Evolutionary conservation across 2,329 filamentous ascomycete genomes (phyloP), one percentile per base, ranked within the genome.

Genomic region (Diatrype stigma): DNA sequence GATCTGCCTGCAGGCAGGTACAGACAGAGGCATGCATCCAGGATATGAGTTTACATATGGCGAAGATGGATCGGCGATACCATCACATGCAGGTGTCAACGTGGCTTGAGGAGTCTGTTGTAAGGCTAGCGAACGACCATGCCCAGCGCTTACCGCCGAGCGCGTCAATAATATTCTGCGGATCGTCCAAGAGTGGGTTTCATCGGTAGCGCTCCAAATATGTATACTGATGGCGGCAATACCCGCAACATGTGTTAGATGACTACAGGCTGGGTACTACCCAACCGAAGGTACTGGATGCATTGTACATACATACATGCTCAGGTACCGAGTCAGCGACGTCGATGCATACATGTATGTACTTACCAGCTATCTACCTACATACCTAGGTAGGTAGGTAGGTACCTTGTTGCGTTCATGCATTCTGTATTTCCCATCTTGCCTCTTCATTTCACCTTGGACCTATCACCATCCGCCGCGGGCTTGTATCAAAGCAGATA

Each of bases 191-290:
- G 12, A 23, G 40, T 44, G 40, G 40, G 40, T 44, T 44, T 26
- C 40, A 44, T 44, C 40, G 40, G 22, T 12, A 17, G 34, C 34
- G n/a, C 34, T 37, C 14, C 16, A 5, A 17, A 37, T 7, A 28
- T 12, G n/a, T n/a, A 17, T 23, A 16, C 17, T 44, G 40, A 23
- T 44, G 22, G 22, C 40, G 40, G 40, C 40, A 44, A 44, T n/a
- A 44, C 40, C 40, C 40, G 40, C 40, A 44, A 44, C 40, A 26
- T 44, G 40, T 44, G 40, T 44, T 23, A 44, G 40, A 28, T 23
- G 22, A 17, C 22, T n/a, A 22, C 40, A 44, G 40, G 40, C 10
- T 30, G 26, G 26, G 26, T 30, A 30, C 26, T 28, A 44, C 40
- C 40, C 40, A 21, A 44, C 19, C 12, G 40, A n/a, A 44, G 40